Conservation (phyloP, 495 filamentous ascomycete species). For the Penicillium antarcticum region DNA sequence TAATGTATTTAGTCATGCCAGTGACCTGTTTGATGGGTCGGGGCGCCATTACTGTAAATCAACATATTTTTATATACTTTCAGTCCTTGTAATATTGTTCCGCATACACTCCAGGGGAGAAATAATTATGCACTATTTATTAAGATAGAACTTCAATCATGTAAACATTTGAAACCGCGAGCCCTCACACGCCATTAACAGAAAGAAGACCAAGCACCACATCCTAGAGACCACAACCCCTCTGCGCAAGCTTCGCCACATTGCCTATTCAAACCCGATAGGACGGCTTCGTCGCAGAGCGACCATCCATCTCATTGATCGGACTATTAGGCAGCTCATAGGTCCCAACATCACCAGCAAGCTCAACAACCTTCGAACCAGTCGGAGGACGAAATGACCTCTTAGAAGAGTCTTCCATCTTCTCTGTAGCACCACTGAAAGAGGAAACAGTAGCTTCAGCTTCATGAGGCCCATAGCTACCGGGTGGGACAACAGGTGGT, state of each 20-base stretch:
- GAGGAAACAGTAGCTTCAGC: not conserved
- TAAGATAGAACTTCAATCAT: no score
- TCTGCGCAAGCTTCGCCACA: not conserved
- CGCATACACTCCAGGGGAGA: no score
- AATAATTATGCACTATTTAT: no score
- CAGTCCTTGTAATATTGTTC: no score
- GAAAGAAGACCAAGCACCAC: no score
- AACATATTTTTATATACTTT: not conserved
- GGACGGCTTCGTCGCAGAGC: not conserved
- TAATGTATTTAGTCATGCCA: not conserved
- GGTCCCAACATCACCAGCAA: conserved; percentile 2
- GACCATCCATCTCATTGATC: conserved; percentile 7
- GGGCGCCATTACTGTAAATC: not conserved
- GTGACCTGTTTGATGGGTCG: not conserved
- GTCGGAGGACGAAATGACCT: conserved; percentile 5
- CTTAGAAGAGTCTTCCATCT: not conserved
- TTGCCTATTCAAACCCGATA: not conserved
- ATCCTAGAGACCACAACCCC: not conserved
- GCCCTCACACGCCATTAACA: no score
- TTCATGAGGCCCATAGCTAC: conserved; percentile 2
- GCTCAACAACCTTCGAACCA: conserved; percentile 10
- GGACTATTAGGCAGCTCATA: conserved; percentile 11
- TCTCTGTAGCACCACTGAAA: not conserved
- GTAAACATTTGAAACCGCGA: no score
- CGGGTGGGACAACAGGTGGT: not conserved